Evolutionary conservation across 768 basidiomycete species (phyloP).

Genomic region (Mycena floridula): DNA sequence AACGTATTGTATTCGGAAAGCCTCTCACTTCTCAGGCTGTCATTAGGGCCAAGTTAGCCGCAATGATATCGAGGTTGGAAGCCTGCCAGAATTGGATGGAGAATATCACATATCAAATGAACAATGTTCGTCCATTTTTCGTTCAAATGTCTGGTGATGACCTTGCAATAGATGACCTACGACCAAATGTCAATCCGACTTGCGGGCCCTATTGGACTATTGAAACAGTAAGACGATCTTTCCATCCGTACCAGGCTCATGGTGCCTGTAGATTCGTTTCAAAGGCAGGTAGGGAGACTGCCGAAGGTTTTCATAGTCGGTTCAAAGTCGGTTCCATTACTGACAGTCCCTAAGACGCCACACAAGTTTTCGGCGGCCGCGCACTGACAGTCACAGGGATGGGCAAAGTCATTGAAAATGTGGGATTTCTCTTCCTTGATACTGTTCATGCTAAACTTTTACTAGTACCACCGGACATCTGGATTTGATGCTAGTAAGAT

Average conservation of each 20-base stretch:
- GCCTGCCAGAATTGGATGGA: slow-evolving; percentile 86
- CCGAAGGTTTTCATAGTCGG: slow-evolving; percentile 37
- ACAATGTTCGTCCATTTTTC: slow-evolving; percentile 42
- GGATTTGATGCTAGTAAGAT: slow-evolving; percentile 70
- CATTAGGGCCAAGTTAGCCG: slow-evolving; percentile 80
- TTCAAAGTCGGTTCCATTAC: neutral
- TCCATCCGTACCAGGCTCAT: slow-evolving; percentile 1
- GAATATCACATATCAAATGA: slow-evolving; percentile 88
- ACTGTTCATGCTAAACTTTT: slow-evolving; percentile 6
- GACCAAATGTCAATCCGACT: slow-evolving; percentile 77
- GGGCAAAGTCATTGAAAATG: slow-evolving; percentile 81
- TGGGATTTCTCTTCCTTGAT: slow-evolving; percentile 16
- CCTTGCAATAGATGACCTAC: slow-evolving; percentile 66
- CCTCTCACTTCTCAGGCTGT: slow-evolving; percentile 78
- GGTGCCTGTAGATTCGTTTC: slow-evolving; percentile 52
- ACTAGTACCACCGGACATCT: slow-evolving; percentile 74
- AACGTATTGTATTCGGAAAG: slow-evolving; percentile 88
- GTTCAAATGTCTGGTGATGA: too few relatives aligned
- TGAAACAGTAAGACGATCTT: slow-evolving; percentile 69
- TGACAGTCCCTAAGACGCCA: slow-evolving; percentile 48
- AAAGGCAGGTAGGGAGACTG: slow-evolving; percentile 62
- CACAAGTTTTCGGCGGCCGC: slow-evolving; percentile 86
- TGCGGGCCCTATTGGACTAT: slow-evolving; percentile 82
- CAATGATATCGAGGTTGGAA: slow-evolving; percentile 89
- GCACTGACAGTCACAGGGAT: slow-evolving; percentile 83